These are phyloP conservation scores for Aspergillus ellipticus DNA, from an alignment of 495 filamentous ascomycete genomes.

Conservation along the genomic window DNA sequence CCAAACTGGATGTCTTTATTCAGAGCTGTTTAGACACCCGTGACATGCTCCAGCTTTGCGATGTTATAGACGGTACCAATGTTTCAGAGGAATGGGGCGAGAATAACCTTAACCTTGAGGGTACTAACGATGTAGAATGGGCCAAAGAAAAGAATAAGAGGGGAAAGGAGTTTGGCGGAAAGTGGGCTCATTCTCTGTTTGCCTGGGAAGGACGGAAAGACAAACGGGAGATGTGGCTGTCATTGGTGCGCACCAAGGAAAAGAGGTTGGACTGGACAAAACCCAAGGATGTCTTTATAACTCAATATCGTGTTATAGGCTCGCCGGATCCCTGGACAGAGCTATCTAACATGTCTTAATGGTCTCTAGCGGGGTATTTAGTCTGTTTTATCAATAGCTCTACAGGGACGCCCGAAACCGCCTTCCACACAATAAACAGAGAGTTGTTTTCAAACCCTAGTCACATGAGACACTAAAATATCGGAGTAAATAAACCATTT, in stretches of 20 bases:
- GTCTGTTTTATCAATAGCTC: conserved; percentile 11
- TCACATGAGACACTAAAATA: no score
- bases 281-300: conserved; percentile 24
- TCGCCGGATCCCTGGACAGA: conserved; percentile 27
- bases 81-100: conserved; percentile 36
- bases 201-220: conserved; percentile 22
- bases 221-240: conserved; percentile 26
- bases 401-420: no score
- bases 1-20: conserved; percentile 28
- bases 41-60: conserved; percentile 29
- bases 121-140: conserved; percentile 33
- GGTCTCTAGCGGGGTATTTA: conserved; percentile 12
- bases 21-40: conserved; percentile 36
- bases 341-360: conserved; percentile 14
- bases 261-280: conserved; percentile 27
- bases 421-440: no score
- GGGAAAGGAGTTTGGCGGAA: conserved; percentile 20
- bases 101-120: conserved; percentile 30
- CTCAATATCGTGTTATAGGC: conserved; percentile 26
- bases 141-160: conserved; percentile 24
- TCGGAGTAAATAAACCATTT: no score
- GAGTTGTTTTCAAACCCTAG: no score
- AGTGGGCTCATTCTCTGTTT: conserved; percentile 21
- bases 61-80: conserved; percentile 36
- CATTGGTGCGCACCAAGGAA: conserved; percentile 24